These are phyloP conservation scores for Pelargonium australe DNA, from an alignment of 441 rosid genomes.

Conservation along the genomic window DNA sequence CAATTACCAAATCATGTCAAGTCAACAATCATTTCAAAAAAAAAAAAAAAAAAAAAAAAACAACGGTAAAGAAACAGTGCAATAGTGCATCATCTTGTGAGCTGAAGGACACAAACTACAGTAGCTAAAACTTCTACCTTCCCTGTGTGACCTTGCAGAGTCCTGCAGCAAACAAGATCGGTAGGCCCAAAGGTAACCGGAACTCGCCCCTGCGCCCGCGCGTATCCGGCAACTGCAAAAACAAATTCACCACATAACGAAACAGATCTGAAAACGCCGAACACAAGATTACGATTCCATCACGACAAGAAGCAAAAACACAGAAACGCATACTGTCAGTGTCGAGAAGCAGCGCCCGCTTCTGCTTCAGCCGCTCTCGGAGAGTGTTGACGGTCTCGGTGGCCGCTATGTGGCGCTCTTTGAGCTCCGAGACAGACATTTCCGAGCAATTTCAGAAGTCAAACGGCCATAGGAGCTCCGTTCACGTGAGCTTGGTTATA, in stretches of 20 bases:
- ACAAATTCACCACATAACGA: conserved; percentile 24
- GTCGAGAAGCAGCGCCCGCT: conserved; percentile 69
- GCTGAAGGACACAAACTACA: neutral
- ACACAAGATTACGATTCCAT: neutral
- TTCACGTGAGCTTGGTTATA: neutral
- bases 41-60: no score
- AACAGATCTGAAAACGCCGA: conserved; percentile 16
- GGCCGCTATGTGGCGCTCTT: conserved; percentile 70
- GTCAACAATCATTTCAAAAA: neutral
- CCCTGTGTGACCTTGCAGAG: conserved; percentile 95
- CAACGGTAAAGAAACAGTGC: neutral
- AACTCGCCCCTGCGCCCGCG: conserved; percentile 54
- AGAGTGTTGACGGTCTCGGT: conserved; percentile 62
- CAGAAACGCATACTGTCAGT: conserved; percentile 48
- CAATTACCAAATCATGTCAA: neutral
- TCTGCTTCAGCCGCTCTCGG: conserved; percentile 65
- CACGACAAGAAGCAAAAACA: neutral
- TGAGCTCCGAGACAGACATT: conserved; percentile 85
- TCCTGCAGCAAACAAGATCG: conserved; percentile 94
- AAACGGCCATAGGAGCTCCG: neutral
- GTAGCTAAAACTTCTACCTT: conserved; percentile 40
- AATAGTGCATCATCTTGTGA: neutral
- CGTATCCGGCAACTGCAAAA: conserved; percentile 60
- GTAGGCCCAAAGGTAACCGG: conserved; percentile 72
- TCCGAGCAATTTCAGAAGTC: conserved; percentile 4